These are phyloP conservation scores for Dendrocalamus sinicus DNA, from an alignment of 176 grass and related monocot genomes.

Conservation along the genomic window DNA sequence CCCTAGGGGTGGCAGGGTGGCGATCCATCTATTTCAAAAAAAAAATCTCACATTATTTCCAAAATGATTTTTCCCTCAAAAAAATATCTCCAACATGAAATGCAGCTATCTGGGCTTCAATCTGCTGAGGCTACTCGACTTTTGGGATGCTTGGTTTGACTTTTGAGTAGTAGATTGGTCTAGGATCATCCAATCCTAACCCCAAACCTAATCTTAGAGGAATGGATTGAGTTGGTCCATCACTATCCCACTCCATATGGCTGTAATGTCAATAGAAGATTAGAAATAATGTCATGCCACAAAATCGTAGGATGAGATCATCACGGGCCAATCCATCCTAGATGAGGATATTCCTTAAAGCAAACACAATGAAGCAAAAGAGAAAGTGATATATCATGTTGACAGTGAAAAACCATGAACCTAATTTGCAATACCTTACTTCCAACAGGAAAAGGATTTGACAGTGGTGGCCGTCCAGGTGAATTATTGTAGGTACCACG, in stretches of 20 bases:
- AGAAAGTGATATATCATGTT: constrained; percentile 29
- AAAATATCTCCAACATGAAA: constrained; percentile 4
- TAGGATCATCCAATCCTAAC: not conserved
- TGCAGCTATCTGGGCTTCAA: not conserved
- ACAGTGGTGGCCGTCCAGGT: constrained; percentile 33
- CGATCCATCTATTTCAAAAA: not conserved
- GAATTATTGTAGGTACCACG: constrained; percentile 29
- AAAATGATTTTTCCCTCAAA: constrained; percentile 16
- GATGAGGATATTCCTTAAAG: constrained; percentile 19
- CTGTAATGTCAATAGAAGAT: not conserved
- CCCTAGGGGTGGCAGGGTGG: not conserved
- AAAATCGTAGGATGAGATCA: not conserved
- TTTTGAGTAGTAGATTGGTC: not conserved
- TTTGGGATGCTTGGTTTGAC: constrained; percentile 4
- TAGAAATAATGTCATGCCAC: not conserved
- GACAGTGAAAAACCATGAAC: constrained; percentile 2
- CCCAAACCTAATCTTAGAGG: not conserved
- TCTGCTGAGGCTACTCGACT: not conserved
- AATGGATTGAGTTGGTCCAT: not conserved
- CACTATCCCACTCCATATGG: constrained; percentile 2
- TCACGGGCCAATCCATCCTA: not conserved
- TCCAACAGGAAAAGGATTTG: constrained; percentile 50
- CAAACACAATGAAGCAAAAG: constrained; percentile 36
- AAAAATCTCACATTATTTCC: not conserved
- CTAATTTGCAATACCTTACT: constrained; percentile 56